phyloP scores from a whole-genome alignment of 2,329 filamentous ascomycete species.

The Blastomyces silverae region DNA sequence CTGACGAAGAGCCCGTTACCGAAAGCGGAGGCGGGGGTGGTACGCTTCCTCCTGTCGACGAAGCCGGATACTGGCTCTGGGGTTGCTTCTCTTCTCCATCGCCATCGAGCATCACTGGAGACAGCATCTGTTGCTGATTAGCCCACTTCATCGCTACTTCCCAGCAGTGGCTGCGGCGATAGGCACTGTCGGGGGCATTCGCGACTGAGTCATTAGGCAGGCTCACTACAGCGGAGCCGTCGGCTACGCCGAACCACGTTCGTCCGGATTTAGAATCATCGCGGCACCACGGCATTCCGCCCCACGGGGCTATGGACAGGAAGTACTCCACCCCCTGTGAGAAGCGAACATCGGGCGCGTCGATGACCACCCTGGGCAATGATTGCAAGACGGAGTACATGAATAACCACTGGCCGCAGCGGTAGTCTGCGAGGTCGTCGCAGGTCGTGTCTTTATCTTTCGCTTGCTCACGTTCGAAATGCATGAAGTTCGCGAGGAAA shows the following conservation, averaged over 20 bases:
- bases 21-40: slow-evolving; percentile 21
- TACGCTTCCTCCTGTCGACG: neutral
- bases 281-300: slow-evolving; percentile 45
- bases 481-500: slow-evolving; percentile 45
- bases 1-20: slow-evolving; percentile 23
- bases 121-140: slow-evolving; percentile 34
- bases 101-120: slow-evolving; percentile 28
- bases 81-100: slow-evolving; percentile 2
- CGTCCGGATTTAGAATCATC: slow-evolving; percentile 41
- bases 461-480: slow-evolving; percentile 41
- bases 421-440: slow-evolving; percentile 42
- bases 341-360: slow-evolving; percentile 42
- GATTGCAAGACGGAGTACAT: slow-evolving; percentile 47
- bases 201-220: slow-evolving; percentile 59
- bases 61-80: slow-evolving; percentile 9
- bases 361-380: slow-evolving; percentile 45
- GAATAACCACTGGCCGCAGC: slow-evolving; percentile 49
- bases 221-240: slow-evolving; percentile 55
- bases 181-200: slow-evolving; percentile 61
- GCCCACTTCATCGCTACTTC: slow-evolving; percentile 57
- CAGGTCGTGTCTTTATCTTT: slow-evolving; percentile 42
- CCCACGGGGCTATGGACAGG: slow-evolving; percentile 45
- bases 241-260: slow-evolving; percentile 52
- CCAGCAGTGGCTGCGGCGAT: slow-evolving; percentile 65
- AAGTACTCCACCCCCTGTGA: slow-evolving; percentile 46